A percentile compares a stretch with the other conserved stretches of the same genome.
phyloP scores from a whole-genome alignment of 257 asterid genomes.

The Solanum sejunctum region DNA sequence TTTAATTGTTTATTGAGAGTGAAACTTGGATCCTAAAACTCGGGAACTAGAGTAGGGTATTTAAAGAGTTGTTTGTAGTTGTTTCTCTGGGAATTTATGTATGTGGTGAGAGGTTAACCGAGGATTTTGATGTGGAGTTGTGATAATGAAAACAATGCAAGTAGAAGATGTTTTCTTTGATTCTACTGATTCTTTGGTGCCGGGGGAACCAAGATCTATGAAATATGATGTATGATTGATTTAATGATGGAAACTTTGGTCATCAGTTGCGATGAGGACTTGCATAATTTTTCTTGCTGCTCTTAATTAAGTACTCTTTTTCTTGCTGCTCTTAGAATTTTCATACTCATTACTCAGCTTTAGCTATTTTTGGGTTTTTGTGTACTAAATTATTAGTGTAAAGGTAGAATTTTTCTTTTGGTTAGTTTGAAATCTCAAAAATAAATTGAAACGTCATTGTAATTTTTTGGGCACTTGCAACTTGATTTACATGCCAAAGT shows the following conservation, averaged over 20 bases:
- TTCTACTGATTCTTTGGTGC: conserved; percentile 23
- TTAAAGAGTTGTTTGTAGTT: conserved; percentile 3
- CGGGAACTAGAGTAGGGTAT: conserved; percentile 3
- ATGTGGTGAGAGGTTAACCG: background rate
- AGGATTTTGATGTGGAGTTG: conserved; percentile 27
- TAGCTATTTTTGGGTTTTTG: conserved; percentile 1
- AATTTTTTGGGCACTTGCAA: background rate
- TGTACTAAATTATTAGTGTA: background rate
- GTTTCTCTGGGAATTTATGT: background rate
- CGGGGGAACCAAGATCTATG: conserved; percentile 14
- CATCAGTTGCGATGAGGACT: conserved; percentile 16
- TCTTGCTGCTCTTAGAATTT: conserved; percentile 73
- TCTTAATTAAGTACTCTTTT: conserved; percentile 50
- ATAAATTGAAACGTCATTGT: background rate
- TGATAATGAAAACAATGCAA: conserved; percentile 1
- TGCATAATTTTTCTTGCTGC: conserved; percentile 33
- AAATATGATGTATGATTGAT: conserved; percentile 44
- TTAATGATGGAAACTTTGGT: conserved; percentile 53
- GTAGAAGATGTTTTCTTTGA: conserved; percentile 63
- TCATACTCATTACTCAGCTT: conserved; percentile 71
- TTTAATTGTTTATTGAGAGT: conserved; percentile 14
- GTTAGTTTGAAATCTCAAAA: background rate
- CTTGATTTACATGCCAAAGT: background rate
- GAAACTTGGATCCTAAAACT: conserved; percentile 34
- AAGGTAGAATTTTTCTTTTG: background rate